Base-by-base conservation (phyloP, 768 basidiomycete species). In the Mycena chlorophos region DNA sequence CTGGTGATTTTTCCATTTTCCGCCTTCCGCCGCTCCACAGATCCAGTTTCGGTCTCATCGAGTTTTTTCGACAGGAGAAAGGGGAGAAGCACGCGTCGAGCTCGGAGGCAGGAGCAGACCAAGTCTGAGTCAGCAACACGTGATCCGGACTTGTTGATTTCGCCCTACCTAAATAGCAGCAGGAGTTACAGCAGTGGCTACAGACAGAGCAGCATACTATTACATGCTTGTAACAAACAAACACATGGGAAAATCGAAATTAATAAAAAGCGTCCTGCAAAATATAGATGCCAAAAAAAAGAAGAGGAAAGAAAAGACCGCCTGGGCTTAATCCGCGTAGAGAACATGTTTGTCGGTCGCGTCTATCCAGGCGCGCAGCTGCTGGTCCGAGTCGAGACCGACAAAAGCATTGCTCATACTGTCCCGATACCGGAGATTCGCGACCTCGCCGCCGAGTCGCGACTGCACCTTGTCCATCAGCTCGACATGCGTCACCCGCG, bases 391-490 rank as follows among this genome's bases (percentile, higher is more conserved):
- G 51, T 81, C 77, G 57, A 94, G 73, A 20, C 78, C 82, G 17
- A 87, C 78, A 60, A 88, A 84, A 8, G 74, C 77, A 65, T 85
- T 85, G 64, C 79, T 84, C 65, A 80, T 66, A 65, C 85, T 88
- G 64, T 90, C 85, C 28, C 91, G 84, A 70, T 89, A 98, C 62
- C 83, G 79, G 58, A 98, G 75, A 39, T 75, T 73, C 8, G 67
- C 74, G 30, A 96, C 73, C 56, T 89, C 87, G 14, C 79, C 80
- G 0, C 93, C 94, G 5, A 98, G 75, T 50, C 97, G 84, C 30
- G 88, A 82, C 64, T 92, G 86, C 29, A 98, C 91, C 74, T 98
- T 99, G 49, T 86, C 90, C 79, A 97, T 87, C 57, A 99, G 78
- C 66, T 96, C 93, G 10, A 72, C 75, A 65, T 91, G 88, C 6